Conservation (phyloP, 495 filamentous ascomycete species). For the Hypoxylon crocopeplum region DNA sequence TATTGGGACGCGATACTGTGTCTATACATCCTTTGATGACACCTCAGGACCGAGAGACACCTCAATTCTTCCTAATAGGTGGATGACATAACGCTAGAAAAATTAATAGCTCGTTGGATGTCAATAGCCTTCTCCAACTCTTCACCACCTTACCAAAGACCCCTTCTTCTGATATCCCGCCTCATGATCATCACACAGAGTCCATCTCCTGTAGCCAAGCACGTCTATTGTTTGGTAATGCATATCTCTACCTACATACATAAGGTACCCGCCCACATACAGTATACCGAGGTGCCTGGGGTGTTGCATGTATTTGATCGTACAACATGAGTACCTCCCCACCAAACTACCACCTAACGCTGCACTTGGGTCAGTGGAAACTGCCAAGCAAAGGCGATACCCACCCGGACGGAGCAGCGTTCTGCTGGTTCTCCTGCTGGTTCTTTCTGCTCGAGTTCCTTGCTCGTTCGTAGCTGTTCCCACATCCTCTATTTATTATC, state of each 20-base stretch:
- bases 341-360: constrained; percentile 17
- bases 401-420: constrained; percentile 34
- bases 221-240: constrained; percentile 21
- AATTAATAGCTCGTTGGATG: constrained; percentile 2
- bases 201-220: constrained; percentile 24
- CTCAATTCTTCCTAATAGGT: too few relatives aligned
- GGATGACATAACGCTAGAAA: constrained; percentile 2
- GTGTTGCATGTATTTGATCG: background rate
- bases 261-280: background rate
- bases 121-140: background rate
- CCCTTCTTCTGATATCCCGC: background rate
- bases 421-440: constrained; percentile 6
- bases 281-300: constrained; percentile 28
- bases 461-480: constrained; percentile 1
- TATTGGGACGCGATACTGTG: too few relatives aligned
- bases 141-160: background rate
- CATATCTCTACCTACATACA: constrained; percentile 12
- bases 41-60: too few relatives aligned
- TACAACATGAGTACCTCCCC: constrained; percentile 1
- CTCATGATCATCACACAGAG: background rate
- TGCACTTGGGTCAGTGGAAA: constrained; percentile 24
- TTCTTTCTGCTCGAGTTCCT: too few relatives aligned
- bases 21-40: too few relatives aligned
- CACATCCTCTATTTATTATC: constrained; percentile 26
- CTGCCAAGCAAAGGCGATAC: constrained; percentile 35